Evolutionary conservation across 805 yeast genomes (phyloP).

Genomic region (Cyberlindnera saturnus): DNA sequence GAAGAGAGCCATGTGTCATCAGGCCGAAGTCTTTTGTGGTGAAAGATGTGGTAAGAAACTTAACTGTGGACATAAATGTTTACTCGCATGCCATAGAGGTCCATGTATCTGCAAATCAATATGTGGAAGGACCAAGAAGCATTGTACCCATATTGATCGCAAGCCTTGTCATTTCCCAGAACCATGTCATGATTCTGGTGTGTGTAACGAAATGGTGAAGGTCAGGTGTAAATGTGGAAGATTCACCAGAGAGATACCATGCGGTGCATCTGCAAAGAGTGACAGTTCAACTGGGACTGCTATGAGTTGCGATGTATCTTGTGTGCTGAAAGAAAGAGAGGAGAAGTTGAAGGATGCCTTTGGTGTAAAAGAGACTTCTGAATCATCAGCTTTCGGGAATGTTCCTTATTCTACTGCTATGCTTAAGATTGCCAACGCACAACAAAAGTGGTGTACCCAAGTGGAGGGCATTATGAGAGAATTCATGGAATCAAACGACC

Average conservation of each 20-base stretch:
- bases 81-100: constrained; percentile 51
- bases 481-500: constrained; percentile 36
- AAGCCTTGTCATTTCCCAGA: constrained; percentile 57
- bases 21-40: constrained; percentile 63
- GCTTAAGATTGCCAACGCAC: constrained; percentile 26
- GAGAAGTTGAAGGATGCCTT: constrained; percentile 60
- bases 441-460: constrained; percentile 60
- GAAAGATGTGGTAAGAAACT: constrained; percentile 49
- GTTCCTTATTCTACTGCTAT: constrained; percentile 20
- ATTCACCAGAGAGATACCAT: constrained; percentile 37
- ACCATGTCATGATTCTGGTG: constrained; percentile 42
- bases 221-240: constrained; percentile 65
- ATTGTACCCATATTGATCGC: constrained; percentile 67
- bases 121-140: constrained; percentile 46
- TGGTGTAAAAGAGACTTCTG: constrained; percentile 21
- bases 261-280: constrained; percentile 44
- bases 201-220: constrained; percentile 44
- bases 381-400: constrained; percentile 10
- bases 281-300: constrained; percentile 29
- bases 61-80: constrained; percentile 46
- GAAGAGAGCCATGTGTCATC: constrained; percentile 60
- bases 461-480: constrained; percentile 49
- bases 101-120: constrained; percentile 59
- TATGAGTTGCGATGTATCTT: constrained; percentile 64
- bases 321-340: constrained; percentile 57